Percentiles rank a stretch among this genome's conserved stretches.
Conservation (phyloP, 2,329 filamentous ascomycete species). For the Arthrinium puccinioides region DNA sequence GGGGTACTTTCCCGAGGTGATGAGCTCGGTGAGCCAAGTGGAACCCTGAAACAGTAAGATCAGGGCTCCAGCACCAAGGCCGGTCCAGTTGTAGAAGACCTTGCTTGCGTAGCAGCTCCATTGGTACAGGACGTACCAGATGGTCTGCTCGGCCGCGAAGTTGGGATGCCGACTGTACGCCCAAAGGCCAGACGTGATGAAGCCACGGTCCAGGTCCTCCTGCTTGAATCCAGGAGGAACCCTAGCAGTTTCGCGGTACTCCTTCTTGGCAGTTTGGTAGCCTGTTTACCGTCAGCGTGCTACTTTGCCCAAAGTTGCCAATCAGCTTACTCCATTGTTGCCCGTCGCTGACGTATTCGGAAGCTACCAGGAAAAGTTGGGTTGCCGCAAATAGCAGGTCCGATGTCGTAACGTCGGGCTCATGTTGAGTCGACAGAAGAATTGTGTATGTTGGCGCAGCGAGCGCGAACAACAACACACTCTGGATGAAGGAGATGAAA, state of each 20-base stretch:
- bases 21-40: slow-evolving; percentile 77
- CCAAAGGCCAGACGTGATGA: slow-evolving; percentile 79
- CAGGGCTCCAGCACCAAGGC: slow-evolving; percentile 60
- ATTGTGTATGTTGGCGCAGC: slow-evolving; percentile 75
- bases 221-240: slow-evolving; percentile 58
- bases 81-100: slow-evolving; percentile 71
- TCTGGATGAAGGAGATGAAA: slow-evolving; percentile 85
- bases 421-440: slow-evolving; percentile 62
- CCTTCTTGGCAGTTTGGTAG: slow-evolving; percentile 73
- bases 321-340: slow-evolving; percentile 73
- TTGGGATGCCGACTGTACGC: slow-evolving; percentile 88
- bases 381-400: slow-evolving; percentile 42
- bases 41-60: slow-evolving; percentile 82
- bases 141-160: slow-evolving; percentile 82
- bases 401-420: slow-evolving; percentile 35
- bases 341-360: slow-evolving; percentile 79
- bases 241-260: slow-evolving; percentile 67
- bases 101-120: slow-evolving; percentile 76
- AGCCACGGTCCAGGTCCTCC: slow-evolving; percentile 82
- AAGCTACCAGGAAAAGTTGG: slow-evolving; percentile 43
- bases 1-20: slow-evolving; percentile 76
- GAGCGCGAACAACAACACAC: slow-evolving; percentile 71
- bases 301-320: neutral
- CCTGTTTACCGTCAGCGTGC: slow-evolving; percentile 31
- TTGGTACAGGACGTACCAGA: slow-evolving; percentile 84